Base-by-base conservation (phyloP, 2,329 filamentous ascomycete genomes). In the Rosellinia necatrix region DNA sequence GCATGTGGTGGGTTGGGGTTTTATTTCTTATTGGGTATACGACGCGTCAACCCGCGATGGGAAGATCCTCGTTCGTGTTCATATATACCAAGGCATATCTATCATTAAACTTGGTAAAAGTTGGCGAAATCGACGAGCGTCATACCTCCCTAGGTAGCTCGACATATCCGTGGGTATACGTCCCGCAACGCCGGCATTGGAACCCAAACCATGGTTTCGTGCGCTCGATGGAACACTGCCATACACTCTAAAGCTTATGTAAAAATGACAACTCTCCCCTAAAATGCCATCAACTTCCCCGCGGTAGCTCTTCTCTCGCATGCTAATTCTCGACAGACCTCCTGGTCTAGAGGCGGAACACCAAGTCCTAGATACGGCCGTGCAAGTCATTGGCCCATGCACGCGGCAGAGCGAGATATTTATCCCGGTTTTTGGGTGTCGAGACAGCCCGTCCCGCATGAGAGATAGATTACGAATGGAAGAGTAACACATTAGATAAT, bases 391-490 rank as follows among this genome's bases (percentile, higher is more conserved):
- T 30, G n/a, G 24, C 22, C 5, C 40, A n/a, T 2, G 41, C n/a
- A 12, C 5, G 3, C n/a, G 24, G 24, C 24, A 27, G 19, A 12
- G 12, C 21, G 6, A 15, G 24, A 30, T 25, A 24, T 15, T 17
- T n/a, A n/a, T 27, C 17, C 22, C 40, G 13, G n/a, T 15, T 29
- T 25, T n/a, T 17, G 24, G 24, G 9, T 15, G 41, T 9, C 24
- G n/a, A 37, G 34, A 29, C 15, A 30, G 2, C 12, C n/a, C 9
- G 12, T 7, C n/a, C 24, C 24, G 24, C 21, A 27, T 38, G 30
- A 55, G 30, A 34, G 22, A 44, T 49, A 38, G 37, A 49, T 55
- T 55, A 55, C 46, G 52, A 49, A 55, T 49, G 15, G 13, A 44
- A 12, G 12, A 19, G 24, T 35, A 13, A 17, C 30, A 27, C 13